Conservation (phyloP, 345 rosid species). For the Brassica juncea region DNA sequence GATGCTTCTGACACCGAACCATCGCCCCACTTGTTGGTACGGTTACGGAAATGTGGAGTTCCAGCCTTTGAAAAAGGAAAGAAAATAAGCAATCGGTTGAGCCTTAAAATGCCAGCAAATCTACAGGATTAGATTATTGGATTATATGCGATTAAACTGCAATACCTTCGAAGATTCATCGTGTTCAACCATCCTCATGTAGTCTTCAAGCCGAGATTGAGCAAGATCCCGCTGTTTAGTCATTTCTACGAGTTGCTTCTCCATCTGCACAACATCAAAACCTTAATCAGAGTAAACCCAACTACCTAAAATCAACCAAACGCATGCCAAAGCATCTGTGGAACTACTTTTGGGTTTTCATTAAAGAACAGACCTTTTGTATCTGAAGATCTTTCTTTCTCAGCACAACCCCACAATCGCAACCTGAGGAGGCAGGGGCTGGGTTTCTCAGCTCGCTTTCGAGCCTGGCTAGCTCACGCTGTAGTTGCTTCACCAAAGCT, state of each 20-base stretch:
- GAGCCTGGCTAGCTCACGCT: conserved; percentile 85
- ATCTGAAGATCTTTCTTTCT: conserved; percentile 91
- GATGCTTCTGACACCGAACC: conserved; percentile 71
- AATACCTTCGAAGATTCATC: conserved; percentile 56
- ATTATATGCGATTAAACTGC: conserved; percentile 31
- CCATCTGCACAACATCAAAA: conserved; percentile 63
- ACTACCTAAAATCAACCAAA: conserved; percentile 8
- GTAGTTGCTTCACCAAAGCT: conserved; percentile 95
- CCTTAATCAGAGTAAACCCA: conserved; percentile 27
- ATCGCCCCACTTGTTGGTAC: conserved; percentile 64
- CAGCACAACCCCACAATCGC: conserved; percentile 64
- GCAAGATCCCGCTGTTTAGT: conserved; percentile 85
- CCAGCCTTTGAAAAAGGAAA: conserved; percentile 44
- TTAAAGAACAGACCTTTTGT: conserved; percentile 60
- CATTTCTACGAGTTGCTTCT: conserved; percentile 75
- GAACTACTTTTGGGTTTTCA: conserved; percentile 14
- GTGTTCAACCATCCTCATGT: conserved; percentile 61
- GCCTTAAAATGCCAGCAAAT: conserved; percentile 2
- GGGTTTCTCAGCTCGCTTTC: conserved; percentile 88
- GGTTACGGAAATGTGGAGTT: conserved; percentile 41
- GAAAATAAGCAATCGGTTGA: conserved; percentile 3
- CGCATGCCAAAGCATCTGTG: conserved; percentile 13
- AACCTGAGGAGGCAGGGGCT: conserved; percentile 52
- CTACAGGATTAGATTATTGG: conserved; percentile 17
- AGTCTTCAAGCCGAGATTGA: conserved; percentile 76